Percentiles rank a stretch among this genome's conserved stretches.
phyloP scores from a whole-genome alignment of 106 monocot species.

The Xerophyta viscosa region DNA sequence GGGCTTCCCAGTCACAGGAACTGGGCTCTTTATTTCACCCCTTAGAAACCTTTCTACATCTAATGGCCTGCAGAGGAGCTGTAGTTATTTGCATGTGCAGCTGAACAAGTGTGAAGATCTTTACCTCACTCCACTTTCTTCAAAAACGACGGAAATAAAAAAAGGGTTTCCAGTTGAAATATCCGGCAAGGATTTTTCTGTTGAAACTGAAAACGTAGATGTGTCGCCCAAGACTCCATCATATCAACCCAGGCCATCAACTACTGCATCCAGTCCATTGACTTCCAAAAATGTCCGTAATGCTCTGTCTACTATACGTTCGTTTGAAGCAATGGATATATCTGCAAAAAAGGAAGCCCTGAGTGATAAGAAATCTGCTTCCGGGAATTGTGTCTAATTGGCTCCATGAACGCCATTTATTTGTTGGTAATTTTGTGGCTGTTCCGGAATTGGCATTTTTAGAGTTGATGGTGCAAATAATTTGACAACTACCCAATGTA shows the following conservation, averaged over 20 bases:
- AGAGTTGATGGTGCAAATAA: constrained; percentile 30
- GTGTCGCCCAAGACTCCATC: constrained; percentile 41
- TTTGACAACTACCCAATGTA: neutral
- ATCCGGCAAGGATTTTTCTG: neutral
- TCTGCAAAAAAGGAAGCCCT: constrained; percentile 30
- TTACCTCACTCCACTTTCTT: constrained; percentile 29
- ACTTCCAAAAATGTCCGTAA: constrained; percentile 11
- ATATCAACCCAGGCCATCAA: constrained; percentile 17
- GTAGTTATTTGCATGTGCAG: constrained; percentile 7
- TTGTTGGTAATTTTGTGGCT: constrained; percentile 58
- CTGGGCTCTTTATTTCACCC: constrained; percentile 43
- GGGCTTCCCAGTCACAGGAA: constrained; percentile 52
- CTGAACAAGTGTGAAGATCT: constrained; percentile 35
- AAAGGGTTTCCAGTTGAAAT: neutral
- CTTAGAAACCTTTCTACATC: constrained; percentile 17
- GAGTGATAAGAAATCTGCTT: constrained; percentile 22
- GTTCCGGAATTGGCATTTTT: constrained; percentile 45
- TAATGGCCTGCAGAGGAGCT: neutral
- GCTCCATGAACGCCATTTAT: constrained; percentile 49
- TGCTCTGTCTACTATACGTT: constrained; percentile 1
- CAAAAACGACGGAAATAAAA: constrained; percentile 3
- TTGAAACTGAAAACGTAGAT: constrained; percentile 2
- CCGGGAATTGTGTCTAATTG: constrained; percentile 38
- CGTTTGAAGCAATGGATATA: constrained; percentile 17
- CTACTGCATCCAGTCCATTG: constrained; percentile 10